Evolutionary conservation across 1,139 yeast genomes (phyloP), one percentile per base, ranked within the genome.

Genomic region (Magnusiomyces paraingens): DNA sequence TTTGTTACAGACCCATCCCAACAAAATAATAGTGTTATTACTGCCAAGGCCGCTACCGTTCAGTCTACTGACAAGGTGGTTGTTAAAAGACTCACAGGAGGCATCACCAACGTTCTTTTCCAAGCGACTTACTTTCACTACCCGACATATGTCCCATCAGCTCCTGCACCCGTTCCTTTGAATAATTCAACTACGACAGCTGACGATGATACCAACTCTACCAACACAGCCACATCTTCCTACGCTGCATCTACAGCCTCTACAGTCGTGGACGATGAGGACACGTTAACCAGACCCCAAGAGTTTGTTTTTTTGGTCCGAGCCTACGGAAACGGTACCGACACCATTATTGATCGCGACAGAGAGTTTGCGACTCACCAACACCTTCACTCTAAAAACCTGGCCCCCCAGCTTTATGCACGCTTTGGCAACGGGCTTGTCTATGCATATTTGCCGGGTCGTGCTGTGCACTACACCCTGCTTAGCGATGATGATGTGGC

Each of bases 311-410:
- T 84, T 1, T 73, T 86, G 44, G 82, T 85, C 58, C 73, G 95
- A 55, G 84, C 86, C 0, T 86, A 86, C 61, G 95, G 95, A 10
- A 79, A 81, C 55, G 91, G 91, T 17, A 86, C 95, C 0, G 79
- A 78, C 57, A 71, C 83, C 42, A 84, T 86, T 55, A 86, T 86
- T 46, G 90, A 86, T 66, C 73, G 95, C 59, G 85, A 84, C 62
- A 73, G 91, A 38, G 95, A 86, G 66, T 84, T 82, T 65, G 83
- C 84, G 36, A 83, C 86, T 59, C 93, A 86, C 65, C 68, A 82
- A 54, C 79, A 82, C 50, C 73, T 86, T 52, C 77, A 83, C 62
- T 75, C 84, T 1, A 73, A 82, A 44, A 72, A 75, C 8, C 74
- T 86, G 59, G 94, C 94, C 0, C 90, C 94, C 0, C 77, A 83